A percentile compares a stretch with the other conserved stretches of the same genome.
phyloP scores from a whole-genome alignment of 1,284 basidiomycete genomes.

The Moesziomyces sp. region DNA sequence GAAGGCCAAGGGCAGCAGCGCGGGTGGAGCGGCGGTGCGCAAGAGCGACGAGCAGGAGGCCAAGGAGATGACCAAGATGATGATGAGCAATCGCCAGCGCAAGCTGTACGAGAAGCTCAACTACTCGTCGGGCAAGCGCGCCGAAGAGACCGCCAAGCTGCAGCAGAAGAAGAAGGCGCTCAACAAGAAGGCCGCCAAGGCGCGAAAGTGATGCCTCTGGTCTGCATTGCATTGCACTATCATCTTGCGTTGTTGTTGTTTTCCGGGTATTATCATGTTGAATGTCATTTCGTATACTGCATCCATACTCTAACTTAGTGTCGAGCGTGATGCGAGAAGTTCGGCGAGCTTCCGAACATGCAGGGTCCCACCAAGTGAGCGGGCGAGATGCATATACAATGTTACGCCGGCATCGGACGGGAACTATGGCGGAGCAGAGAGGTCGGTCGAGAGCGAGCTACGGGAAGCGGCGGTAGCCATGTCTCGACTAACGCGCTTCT shows the following conservation, averaged over 20 bases:
- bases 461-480: too few relatives aligned
- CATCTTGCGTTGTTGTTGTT: not conserved
- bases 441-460: too few relatives aligned
- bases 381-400: too few relatives aligned
- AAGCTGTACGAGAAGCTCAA: slow-evolving; percentile 97
- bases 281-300: too few relatives aligned
- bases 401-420: too few relatives aligned
- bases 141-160: slow-evolving; percentile 73
- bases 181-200: slow-evolving; percentile 48
- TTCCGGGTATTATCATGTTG: not conserved
- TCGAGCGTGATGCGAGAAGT: not conserved
- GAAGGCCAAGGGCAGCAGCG: slow-evolving; percentile 65
- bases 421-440: too few relatives aligned
- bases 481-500: too few relatives aligned
- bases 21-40: slow-evolving; percentile 47
- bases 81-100: slow-evolving; percentile 96
- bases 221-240: not conserved
- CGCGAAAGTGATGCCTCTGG: slow-evolving; percentile 4
- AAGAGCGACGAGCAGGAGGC: slow-evolving; percentile 77
- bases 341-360: not conserved
- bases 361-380: not conserved
- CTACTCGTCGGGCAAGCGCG: slow-evolving; percentile 82
- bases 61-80: slow-evolving; percentile 84
- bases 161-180: slow-evolving; percentile 62
- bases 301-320: too few relatives aligned